Percentiles rank a stretch among this genome's conserved stretches.
These are phyloP conservation scores for Globomyces pollinis-pini DNA, from an alignment of 192 early-diverging fungal species.

Conservation along the genomic window DNA sequence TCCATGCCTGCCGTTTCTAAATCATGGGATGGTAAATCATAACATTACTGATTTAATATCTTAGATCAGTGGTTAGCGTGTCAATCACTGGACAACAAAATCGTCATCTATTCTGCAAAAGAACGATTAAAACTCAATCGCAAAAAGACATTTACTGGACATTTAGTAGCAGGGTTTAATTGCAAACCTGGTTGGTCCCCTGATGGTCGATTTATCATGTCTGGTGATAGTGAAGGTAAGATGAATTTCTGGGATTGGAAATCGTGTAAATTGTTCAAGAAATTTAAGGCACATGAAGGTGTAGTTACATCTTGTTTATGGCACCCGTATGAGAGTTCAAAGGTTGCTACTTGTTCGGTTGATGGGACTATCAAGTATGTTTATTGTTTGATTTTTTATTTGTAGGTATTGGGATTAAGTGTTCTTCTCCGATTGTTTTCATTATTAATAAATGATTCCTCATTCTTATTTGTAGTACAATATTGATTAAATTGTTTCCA, in stretches of 20 bases:
- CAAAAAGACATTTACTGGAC: conserved; percentile 88
- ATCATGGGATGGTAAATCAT: conserved; percentile 73
- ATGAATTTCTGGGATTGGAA: conserved; percentile 99
- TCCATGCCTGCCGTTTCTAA: conserved; percentile 89
- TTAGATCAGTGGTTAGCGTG: conserved; percentile 89
- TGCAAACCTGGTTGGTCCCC: conserved; percentile 90
- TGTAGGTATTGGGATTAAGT: conserved; percentile 3
- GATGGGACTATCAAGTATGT: conserved; percentile 84
- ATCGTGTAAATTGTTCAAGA: conserved; percentile 71
- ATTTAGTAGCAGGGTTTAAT: conserved; percentile 93
- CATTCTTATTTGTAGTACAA: too few relatives aligned
- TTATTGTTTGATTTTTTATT: not conserved
- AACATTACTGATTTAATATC: not conserved
- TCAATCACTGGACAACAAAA: conserved; percentile 94
- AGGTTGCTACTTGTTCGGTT: conserved; percentile 91
- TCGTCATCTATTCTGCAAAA: conserved; percentile 78
- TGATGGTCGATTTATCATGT: conserved; percentile 78
- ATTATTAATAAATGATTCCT: too few relatives aligned
- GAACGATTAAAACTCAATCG: conserved; percentile 81
- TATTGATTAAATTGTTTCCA: too few relatives aligned
- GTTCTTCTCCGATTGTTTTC: too few relatives aligned
- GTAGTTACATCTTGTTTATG: conserved; percentile 89
- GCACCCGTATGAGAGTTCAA: conserved; percentile 90
- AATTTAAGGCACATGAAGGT: conserved; percentile 85
- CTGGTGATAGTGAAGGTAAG: conserved; percentile 86